Base-by-base conservation (phyloP, 768 basidiomycete genomes). In the Leucocoprinus leucothites region DNA sequence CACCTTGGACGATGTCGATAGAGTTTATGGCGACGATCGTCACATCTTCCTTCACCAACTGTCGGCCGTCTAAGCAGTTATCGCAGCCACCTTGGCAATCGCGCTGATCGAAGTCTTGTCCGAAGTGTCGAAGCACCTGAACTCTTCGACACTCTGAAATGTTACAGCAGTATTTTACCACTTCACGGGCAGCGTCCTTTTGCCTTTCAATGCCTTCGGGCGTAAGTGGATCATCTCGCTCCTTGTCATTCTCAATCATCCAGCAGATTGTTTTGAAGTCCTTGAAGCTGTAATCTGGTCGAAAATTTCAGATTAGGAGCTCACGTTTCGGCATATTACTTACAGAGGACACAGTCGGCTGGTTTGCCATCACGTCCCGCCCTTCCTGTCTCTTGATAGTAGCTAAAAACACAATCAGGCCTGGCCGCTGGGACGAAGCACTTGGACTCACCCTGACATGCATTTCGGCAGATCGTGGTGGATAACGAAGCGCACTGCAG, bases 321-420 rank as follows among this genome's bases (percentile, higher is more conserved):
- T 34, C 5, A 5, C 31, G 13, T 34, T 13, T 34, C 31, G 31
- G 31, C 31, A 34, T 6, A 13, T 34, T 3, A 71, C 86, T 64
- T 67, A 96, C 93, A 94, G 9, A 98, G 80, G 11, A 97, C 69
- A 69, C 97, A 99, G 48, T 89, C 84, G 0, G 97, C 87, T 1
- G 82, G 80, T 61, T 80, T 68, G 3, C 92, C 93, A 64, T 99
- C 97, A 56, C 97, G 82, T 4, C 97, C 97, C 16, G 95, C 97
- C 54, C 97, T 85, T 5, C 97, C 97, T 0, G 96, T 98, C 72
- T 99, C 97, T 73, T 98, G 94, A 63, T 94, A 94, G 64, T 91
- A 91, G 1, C 89, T 91, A 26, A 9, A 47, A 54, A 45, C 4
- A 54, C 35, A 41, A 63, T 55, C 50, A 57, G 35, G 53, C 41